phyloP scores from a whole-genome alignment of 1,284 basidiomycete genomes.

The Boletellus deceptivus region DNA sequence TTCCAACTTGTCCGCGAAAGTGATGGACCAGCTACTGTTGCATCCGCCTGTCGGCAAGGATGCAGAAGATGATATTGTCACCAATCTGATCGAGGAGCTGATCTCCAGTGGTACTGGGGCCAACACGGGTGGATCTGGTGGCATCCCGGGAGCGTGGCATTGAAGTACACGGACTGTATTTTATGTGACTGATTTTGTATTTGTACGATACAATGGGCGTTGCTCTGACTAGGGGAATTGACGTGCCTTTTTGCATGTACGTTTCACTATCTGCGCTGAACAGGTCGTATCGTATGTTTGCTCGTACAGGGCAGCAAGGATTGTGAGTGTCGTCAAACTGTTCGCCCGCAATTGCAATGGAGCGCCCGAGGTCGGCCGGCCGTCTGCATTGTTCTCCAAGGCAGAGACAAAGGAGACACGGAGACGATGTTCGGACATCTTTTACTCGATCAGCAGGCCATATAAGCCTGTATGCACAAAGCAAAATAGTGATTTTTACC shows the following conservation, averaged over 20 bases:
- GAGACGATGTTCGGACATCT: no score
- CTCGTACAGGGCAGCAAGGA: no score
- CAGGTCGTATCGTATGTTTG: no score
- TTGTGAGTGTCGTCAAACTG: no score
- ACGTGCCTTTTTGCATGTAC: no score
- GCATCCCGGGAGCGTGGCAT: slow-evolving; percentile 42
- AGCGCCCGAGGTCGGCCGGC: no score
- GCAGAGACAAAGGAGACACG: slow-evolving; percentile 5
- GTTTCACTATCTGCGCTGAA: no score
- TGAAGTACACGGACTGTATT: slow-evolving; percentile 6
- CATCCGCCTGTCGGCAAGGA: slow-evolving; percentile 45
- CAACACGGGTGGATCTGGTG: slow-evolving; percentile 23
- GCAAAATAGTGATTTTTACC: slow-evolving; percentile 2
- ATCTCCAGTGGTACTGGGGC: slow-evolving; percentile 29
- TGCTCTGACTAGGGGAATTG: no score
- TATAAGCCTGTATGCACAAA: slow-evolving; percentile 6
- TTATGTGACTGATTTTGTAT: slow-evolving; percentile 1
- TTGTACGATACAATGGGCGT: slow-evolving; percentile 13
- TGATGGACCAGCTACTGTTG: slow-evolving; percentile 50
- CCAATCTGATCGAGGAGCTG: slow-evolving; percentile 60
- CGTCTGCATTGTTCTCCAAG: no score
- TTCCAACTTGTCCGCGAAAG: slow-evolving; percentile 50
- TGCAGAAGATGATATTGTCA: slow-evolving; percentile 61
- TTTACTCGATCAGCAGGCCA: no score
- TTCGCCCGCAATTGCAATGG: no score